phyloP scores from a whole-genome alignment of 2,329 filamentous ascomycete genomes.

The Xylaria multiplex region DNA sequence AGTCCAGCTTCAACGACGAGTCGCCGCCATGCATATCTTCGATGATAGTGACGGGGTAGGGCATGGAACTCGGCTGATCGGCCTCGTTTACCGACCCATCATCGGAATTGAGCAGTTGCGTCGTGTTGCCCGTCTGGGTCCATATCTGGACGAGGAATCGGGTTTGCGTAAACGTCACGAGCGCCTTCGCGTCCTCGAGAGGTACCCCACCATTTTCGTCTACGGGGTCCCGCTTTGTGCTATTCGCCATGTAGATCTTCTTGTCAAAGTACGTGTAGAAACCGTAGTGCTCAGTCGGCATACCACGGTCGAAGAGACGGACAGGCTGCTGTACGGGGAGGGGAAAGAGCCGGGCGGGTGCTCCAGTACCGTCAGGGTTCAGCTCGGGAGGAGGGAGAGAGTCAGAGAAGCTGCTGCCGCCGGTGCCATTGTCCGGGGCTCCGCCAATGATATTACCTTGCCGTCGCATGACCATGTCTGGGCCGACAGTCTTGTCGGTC shows the following conservation, averaged over 20 bases:
- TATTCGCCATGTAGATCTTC: conserved; percentile 75
- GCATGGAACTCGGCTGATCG: conserved; percentile 67
- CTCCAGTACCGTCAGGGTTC: conserved; percentile 75
- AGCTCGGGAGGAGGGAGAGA: conserved; percentile 72
- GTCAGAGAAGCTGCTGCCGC: conserved; percentile 58
- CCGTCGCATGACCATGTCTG: conserved; percentile 46
- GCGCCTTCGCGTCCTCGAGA: conserved; percentile 62
- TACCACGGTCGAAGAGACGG: conserved; percentile 83
- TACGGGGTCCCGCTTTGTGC: conserved; percentile 48
- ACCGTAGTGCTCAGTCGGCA: conserved; percentile 85
- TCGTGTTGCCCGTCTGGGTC: conserved; percentile 62
- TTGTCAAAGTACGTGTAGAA: conserved; percentile 95
- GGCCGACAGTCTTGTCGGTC: conserved; percentile 44
- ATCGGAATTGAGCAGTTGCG: conserved; percentile 51
- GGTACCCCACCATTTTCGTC: conserved; percentile 66
- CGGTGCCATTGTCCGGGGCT: conserved; percentile 38
- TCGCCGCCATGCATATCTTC: conserved; percentile 72
- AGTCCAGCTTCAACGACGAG: conserved; percentile 62
- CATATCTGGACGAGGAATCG: conserved; percentile 73
- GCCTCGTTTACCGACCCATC: conserved; percentile 40
- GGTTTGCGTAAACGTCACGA: conserved; percentile 69
- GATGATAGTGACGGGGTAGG: conserved; percentile 70
- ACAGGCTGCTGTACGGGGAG: conserved; percentile 79
- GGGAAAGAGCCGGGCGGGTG: conserved; percentile 77
- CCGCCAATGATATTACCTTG: conserved; percentile 46